These are phyloP conservation scores for Darksidea phi DNA, from an alignment of 495 filamentous ascomycete genomes.

Conservation along the genomic window DNA sequence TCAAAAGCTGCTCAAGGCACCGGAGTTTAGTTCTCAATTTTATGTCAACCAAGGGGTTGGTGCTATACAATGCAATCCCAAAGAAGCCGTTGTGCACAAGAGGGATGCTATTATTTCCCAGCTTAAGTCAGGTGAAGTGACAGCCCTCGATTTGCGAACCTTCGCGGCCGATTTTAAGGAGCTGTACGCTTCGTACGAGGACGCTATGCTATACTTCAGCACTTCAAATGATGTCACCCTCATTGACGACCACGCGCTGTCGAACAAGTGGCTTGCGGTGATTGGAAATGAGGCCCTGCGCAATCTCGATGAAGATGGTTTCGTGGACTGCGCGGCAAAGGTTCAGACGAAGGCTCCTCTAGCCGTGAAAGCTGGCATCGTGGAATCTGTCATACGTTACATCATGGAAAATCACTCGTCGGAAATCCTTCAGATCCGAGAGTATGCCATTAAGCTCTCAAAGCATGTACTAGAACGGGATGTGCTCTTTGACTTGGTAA, in stretches of 20 bases:
- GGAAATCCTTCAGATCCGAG: neutral
- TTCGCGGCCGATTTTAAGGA: conserved; percentile 8
- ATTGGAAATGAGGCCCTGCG: neutral
- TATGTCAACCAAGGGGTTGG: neutral
- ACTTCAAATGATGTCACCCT: neutral
- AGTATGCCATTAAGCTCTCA: conserved; percentile 1
- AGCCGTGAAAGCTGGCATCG: no score
- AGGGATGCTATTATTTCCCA: conserved; percentile 11
- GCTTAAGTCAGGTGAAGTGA: conserved; percentile 10
- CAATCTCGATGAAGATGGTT: neutral
- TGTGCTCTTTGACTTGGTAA: neutral
- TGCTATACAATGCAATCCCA: conserved; percentile 13
- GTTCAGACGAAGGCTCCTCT: no score
- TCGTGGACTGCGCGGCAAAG: neutral
- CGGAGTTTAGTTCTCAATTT: neutral
- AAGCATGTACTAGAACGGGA: conserved; percentile 1
- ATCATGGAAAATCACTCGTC: no score
- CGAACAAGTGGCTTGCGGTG: neutral
- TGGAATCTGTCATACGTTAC: no score
- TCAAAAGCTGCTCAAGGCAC: neutral
- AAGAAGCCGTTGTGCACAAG: neutral
- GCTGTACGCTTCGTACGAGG: conserved; percentile 1
- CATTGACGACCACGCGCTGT: conserved; percentile 4
- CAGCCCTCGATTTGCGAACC: conserved; percentile 8
- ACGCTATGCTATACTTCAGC: conserved; percentile 3